Evolutionary conservation across 2,329 filamentous ascomycete species (phyloP).

Genomic region (Cercospora berteroae): DNA sequence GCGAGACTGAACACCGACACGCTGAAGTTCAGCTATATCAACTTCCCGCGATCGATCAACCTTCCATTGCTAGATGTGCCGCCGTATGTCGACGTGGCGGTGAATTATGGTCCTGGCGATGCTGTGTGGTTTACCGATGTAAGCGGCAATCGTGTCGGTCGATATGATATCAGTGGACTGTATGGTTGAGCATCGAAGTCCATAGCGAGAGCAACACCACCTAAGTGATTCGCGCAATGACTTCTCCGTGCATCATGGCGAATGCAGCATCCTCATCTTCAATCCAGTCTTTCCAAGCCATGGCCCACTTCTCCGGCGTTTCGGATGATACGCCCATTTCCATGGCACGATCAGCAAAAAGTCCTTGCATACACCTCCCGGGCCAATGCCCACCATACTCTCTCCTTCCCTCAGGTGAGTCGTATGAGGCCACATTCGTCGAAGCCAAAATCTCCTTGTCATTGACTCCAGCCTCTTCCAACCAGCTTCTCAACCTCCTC

Average conservation of each 20-base stretch:
- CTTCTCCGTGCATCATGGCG: slow-evolving; percentile 26
- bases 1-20: slow-evolving; percentile 22
- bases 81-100: slow-evolving; percentile 24
- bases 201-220: background rate
- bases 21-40: slow-evolving; percentile 19
- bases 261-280: slow-evolving; percentile 21
- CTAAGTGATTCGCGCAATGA: slow-evolving; percentile 14
- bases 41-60: slow-evolving; percentile 10
- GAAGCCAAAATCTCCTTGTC: slow-evolving; percentile 7
- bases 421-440: slow-evolving; percentile 16
- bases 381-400: slow-evolving; percentile 29
- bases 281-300: slow-evolving; percentile 27
- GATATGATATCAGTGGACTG: slow-evolving; percentile 14
- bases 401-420: slow-evolving; percentile 18
- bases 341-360: slow-evolving; percentile 24
- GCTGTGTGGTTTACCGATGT: slow-evolving; percentile 23
- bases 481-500: slow-evolving; percentile 18
- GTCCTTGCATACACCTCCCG: slow-evolving; percentile 23
- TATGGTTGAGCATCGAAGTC: background rate
- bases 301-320: slow-evolving; percentile 20
- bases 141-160: slow-evolving; percentile 19
- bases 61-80: slow-evolving; percentile 16
- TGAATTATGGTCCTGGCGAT: slow-evolving; percentile 26
- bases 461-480: slow-evolving; percentile 12
- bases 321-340: slow-evolving; percentile 19